Evolutionary conservation across 108 stramenopile species (phyloP).

Genomic region (Cyclotella kingstonii): DNA sequence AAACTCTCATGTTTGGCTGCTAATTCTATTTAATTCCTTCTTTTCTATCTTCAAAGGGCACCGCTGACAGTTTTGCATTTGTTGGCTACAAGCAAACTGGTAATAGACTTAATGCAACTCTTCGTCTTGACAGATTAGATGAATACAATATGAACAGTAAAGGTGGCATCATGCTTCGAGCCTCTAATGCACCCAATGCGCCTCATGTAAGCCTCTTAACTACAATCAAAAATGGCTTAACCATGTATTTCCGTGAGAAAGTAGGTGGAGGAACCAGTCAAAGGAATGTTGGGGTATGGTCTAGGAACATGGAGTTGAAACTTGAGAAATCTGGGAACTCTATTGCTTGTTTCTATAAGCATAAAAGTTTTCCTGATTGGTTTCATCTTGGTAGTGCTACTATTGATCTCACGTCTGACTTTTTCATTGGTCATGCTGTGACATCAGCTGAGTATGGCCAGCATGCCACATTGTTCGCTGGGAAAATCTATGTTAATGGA

Average conservation of each 20-base stretch:
- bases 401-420: slow-evolving; percentile 5
- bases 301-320: slow-evolving; percentile 11
- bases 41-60: slow-evolving; percentile 3
- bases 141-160: slow-evolving; percentile 10
- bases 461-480: slow-evolving; percentile 10
- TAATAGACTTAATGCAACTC: slow-evolving; percentile 7
- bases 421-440: slow-evolving; percentile 21
- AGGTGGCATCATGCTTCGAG: slow-evolving; percentile 27
- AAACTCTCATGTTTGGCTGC: not conserved
- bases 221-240: slow-evolving; percentile 2
- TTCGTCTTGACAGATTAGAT: slow-evolving; percentile 11
- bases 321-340: slow-evolving; percentile 12
- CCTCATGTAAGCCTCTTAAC: slow-evolving; percentile 22
- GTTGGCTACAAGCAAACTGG: slow-evolving; percentile 16
- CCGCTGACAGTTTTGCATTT: slow-evolving; percentile 22
- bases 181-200: slow-evolving; percentile 1
- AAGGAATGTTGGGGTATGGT: slow-evolving; percentile 26
- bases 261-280: slow-evolving; percentile 6
- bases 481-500: slow-evolving; percentile 12
- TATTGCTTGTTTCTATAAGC: slow-evolving; percentile 15
- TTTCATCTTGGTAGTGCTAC: slow-evolving; percentile 14
- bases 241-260: slow-evolving; percentile 15
- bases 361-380: slow-evolving; percentile 10
- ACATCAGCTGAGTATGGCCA: slow-evolving; percentile 13
- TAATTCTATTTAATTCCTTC: not conserved